Evolutionary conservation across 2,329 filamentous ascomycete species (phyloP), one percentile per base, ranked within the genome.

Genomic region (Rutstroemia sp.): DNA sequence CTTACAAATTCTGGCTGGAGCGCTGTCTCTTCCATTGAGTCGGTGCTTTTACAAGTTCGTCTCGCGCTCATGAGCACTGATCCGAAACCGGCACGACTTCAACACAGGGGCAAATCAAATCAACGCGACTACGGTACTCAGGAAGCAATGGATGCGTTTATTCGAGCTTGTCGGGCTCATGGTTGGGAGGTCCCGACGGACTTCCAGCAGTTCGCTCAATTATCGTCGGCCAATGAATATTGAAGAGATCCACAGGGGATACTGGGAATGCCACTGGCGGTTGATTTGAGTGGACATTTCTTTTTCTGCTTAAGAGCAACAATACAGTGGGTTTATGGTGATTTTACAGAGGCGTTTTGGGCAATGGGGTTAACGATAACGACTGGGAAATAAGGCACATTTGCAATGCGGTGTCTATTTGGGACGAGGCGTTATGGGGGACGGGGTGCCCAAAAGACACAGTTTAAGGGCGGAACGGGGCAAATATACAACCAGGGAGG

Each of bases 1-100:
- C 77, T 96, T 60, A 95, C 91, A 1, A 90, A 86, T 69, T 81
- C 82, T 6, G 92, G 91, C 25, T 96, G 92, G 92, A 83, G 78
- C 21, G 83, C 87, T 0, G 84, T 80, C 1, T 82, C 78, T 51
- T 83, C 81, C 17, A 84, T 96, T 62, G 91, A 96, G 68, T 86
- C 83, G 51, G 84, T 96, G 3, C 73, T 96, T 14, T 69, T 95
- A 25, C 88, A 95, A 69, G 84, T 96, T 23, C 84, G 88, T 21
- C 73, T 95, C 73, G 89, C 89, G 0, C 80, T 96, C 14, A 82
- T 77, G 54, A 86, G 79, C 49, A 73, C 74, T 1, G 86, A 94
- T 0, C 88, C 86, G 0, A 73, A 70, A 44, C 89, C 89, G 0
- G 92, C 89, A 16, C 80, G 88, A n/a, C 73, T 96, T 12, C 76